Conservation (phyloP, 768 basidiomycete genomes). For the Rhizopogon vesiculosus region DNA sequence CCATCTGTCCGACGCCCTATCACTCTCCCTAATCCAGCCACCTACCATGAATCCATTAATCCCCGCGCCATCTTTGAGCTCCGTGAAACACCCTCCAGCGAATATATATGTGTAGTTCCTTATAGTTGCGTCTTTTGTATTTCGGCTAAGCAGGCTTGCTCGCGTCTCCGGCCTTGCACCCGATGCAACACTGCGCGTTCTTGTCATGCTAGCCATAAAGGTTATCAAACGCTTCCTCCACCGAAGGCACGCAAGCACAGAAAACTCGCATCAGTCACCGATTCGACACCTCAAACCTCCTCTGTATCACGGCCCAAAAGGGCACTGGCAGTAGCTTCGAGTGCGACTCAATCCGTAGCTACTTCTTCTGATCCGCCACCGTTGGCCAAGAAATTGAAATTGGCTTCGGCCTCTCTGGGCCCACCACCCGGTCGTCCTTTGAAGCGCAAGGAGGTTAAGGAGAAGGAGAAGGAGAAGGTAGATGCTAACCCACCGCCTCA, state of each 20-base stretch:
- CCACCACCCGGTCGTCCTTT: no score
- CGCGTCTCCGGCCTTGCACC: slow-evolving; percentile 20
- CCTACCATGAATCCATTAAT: slow-evolving; percentile 18
- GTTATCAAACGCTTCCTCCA: slow-evolving; percentile 20
- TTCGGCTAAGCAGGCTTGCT: slow-evolving; percentile 12
- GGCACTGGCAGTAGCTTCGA: neutral
- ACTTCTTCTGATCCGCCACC: neutral
- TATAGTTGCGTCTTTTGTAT: slow-evolving; percentile 14
- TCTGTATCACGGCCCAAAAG: neutral
- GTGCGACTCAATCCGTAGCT: no score
- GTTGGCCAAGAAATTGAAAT: neutral
- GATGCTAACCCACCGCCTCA: neutral
- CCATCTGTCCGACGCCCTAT: slow-evolving; percentile 23
- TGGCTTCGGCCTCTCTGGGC: neutral
- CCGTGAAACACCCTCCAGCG: slow-evolving; percentile 3
- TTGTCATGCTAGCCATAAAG: slow-evolving; percentile 3
- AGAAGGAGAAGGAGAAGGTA: neutral
- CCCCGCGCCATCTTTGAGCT: slow-evolving; percentile 23
- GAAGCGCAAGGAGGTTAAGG: no score
- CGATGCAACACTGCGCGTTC: slow-evolving; percentile 12
- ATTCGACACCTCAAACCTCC: neutral
- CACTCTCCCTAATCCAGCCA: slow-evolving; percentile 8
- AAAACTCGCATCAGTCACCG: neutral
- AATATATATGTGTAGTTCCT: slow-evolving; percentile 19
- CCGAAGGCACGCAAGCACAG: slow-evolving; percentile 10